Evolutionary conservation across 441 rosid species (phyloP), one percentile per base, ranked within the genome.

Genomic region (Codiaeum variegatum): DNA sequence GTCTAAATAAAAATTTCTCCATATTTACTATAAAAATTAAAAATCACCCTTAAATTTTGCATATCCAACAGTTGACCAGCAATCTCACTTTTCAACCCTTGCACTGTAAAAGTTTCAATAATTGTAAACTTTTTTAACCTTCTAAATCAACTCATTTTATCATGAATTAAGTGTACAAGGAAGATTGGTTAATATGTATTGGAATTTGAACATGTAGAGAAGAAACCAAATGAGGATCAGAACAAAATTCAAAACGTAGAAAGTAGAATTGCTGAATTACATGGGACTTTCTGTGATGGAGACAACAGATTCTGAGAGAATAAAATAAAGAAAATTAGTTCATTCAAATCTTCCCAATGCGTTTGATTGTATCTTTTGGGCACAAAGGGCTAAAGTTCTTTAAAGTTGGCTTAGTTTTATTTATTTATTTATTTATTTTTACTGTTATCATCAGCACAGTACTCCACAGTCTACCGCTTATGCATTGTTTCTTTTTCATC

Each of bases 231-330:
- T 28, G 12, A 16, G 28, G 28, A 51, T 4, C 4, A 32, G 11
- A 75, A 32, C 47, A 49, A 19, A 73, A 58, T 15, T 63, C 31
- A 69, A 62, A 62, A 52, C 54, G 31, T 1, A 59, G 65, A 80
- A 72, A 76, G 74, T 59, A 23, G 67, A 77, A 71, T 52, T 75
- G 71, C 23, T 64, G 76, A 81, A 60, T 75, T 78, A 21, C 77
- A 60, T 62, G 80, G 73, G 63, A 75, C 79, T 75, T 80, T 77
- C 70, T 62, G 6, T 46, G 84, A 75, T n/a, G n/a, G 64, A 38
- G 83, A 80, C 83, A 58, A 77, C 28, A 73, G 81, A 82, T 75
- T 73, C 79, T 40, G 23, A 67, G 61, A 71, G 82, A 85, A 81
- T 77, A 75, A 51, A 75, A 71, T 69, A 79, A 80, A 81, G 83